These are phyloP conservation scores for Arachnomyces sp. DNA, from an alignment of 2,329 filamentous ascomycete genomes.

Conservation along the genomic window DNA sequence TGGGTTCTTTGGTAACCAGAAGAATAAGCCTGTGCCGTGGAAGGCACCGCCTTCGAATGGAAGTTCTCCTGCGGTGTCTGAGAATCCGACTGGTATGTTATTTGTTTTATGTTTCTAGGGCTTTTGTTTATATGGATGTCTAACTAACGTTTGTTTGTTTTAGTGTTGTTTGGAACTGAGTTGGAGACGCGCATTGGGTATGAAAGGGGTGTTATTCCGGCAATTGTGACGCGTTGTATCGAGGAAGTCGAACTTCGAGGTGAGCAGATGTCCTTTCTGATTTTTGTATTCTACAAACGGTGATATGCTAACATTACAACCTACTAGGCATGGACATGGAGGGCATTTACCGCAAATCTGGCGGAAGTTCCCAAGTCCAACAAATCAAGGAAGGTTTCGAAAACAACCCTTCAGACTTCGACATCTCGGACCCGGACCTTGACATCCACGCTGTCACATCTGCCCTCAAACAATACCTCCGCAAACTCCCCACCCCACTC, in stretches of 20 bases:
- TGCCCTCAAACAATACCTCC: slow-evolving; percentile 94
- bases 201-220: slow-evolving; percentile 82
- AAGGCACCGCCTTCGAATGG: slow-evolving; percentile 35
- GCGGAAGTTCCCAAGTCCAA: slow-evolving; percentile 85
- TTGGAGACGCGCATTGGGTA: slow-evolving; percentile 76
- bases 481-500: slow-evolving; percentile 79
- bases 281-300: not conserved
- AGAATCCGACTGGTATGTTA: slow-evolving; percentile 32
- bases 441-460: slow-evolving; percentile 97
- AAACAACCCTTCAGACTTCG: slow-evolving; percentile 63
- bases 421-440: slow-evolving; percentile 86
- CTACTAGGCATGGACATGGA: slow-evolving; percentile 83
- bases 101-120: not conserved
- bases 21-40: slow-evolving; percentile 30
- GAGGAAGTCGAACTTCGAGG: slow-evolving; percentile 92
- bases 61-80: slow-evolving; percentile 34
- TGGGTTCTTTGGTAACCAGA: slow-evolving; percentile 58
- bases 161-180: slow-evolving; percentile 79
- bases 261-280: slow-evolving; percentile 16
- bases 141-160: slow-evolving; percentile 8
- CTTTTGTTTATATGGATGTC: not conserved
- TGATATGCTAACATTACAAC: not conserved
- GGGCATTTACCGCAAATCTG: slow-evolving; percentile 96
- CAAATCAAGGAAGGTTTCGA: slow-evolving; percentile 88
- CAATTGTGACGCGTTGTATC: slow-evolving; percentile 86